A percentile compares a stretch with the other conserved stretches of the same genome.
Evolutionary conservation across 1,284 basidiomycete genomes (phyloP).

Genomic region (Vanrija humicola): DNA sequence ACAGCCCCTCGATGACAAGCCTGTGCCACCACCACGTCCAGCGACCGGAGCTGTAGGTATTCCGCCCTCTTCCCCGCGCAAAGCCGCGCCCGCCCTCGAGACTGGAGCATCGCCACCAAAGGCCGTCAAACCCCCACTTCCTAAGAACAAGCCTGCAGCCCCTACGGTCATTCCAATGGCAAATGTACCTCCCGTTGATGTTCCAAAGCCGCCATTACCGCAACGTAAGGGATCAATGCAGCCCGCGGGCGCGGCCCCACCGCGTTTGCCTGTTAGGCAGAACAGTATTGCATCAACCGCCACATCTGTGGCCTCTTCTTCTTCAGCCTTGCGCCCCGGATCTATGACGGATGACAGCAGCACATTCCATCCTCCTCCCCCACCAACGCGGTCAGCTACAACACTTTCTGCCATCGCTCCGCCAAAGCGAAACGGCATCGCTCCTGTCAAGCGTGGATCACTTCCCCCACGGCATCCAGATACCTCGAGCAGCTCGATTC

Average conservation of each 20-base stretch:
- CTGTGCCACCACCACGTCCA: slow-evolving; percentile 1
- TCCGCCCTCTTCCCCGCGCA: slow-evolving; percentile 1
- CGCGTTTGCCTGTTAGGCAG: slow-evolving; percentile 11
- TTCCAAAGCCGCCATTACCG: too few relatives aligned
- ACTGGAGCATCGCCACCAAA: neutral
- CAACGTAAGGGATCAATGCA: too few relatives aligned
- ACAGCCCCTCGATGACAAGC: neutral
- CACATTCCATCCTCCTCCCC: too few relatives aligned
- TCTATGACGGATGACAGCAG: too few relatives aligned
- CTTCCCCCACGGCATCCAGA: slow-evolving; percentile 1
- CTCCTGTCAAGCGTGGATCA: slow-evolving; percentile 3
- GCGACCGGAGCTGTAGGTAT: neutral
- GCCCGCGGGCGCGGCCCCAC: neutral
- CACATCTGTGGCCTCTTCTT: too few relatives aligned
- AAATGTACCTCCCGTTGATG: slow-evolving; percentile 4
- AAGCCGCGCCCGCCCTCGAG: neutral
- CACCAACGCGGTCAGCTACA: neutral
- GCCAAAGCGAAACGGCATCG: neutral
- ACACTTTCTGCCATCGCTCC: neutral
- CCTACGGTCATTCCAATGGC: slow-evolving; percentile 1
- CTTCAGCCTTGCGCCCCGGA: neutral
- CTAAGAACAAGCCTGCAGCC: slow-evolving; percentile 25
- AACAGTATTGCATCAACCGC: neutral
- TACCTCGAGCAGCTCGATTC: neutral
- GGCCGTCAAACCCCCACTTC: slow-evolving; percentile 19